These are phyloP conservation scores for Trichoderma sp. DNA, from an alignment of 2,329 filamentous ascomycete genomes.

Conservation along the genomic window DNA sequence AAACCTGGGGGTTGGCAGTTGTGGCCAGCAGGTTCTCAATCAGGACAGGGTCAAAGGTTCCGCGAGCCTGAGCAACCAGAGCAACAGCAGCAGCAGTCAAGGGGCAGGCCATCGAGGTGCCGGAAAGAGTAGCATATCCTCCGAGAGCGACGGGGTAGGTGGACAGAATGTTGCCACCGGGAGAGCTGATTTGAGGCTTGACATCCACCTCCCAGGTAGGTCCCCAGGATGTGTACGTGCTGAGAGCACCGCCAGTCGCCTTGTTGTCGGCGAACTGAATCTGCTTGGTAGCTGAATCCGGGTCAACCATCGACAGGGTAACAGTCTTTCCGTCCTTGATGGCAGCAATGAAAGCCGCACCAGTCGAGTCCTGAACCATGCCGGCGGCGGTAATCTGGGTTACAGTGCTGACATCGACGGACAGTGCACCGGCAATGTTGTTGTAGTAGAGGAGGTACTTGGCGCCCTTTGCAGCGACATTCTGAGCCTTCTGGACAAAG, in stretches of 20 bases:
- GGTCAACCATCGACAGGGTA: slow-evolving; percentile 46
- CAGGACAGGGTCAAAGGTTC: slow-evolving; percentile 51
- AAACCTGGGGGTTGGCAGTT: slow-evolving; percentile 51
- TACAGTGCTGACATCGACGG: slow-evolving; percentile 34
- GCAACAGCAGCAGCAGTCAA: slow-evolving; percentile 57
- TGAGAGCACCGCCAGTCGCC: slow-evolving; percentile 52
- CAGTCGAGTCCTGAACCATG: slow-evolving; percentile 45
- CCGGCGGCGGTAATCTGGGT: slow-evolving; percentile 39
- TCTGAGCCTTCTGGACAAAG: slow-evolving; percentile 55
- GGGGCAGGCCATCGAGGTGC: slow-evolving; percentile 63
- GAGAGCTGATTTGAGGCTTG: slow-evolving; percentile 58
- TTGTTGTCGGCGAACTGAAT: slow-evolving; percentile 38
- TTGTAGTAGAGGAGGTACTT: slow-evolving; percentile 65
- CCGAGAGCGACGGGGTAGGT: slow-evolving; percentile 52
- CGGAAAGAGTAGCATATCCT: slow-evolving; percentile 54
- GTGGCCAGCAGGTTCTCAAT: slow-evolving; percentile 53
- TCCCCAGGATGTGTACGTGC: slow-evolving; percentile 59
- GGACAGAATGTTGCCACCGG: slow-evolving; percentile 60
- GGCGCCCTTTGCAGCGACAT: slow-evolving; percentile 56
- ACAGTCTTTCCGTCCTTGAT: slow-evolving; percentile 48
- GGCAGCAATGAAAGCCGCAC: slow-evolving; percentile 45
- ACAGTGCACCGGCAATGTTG: slow-evolving; percentile 42
- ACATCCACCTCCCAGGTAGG: slow-evolving; percentile 60
- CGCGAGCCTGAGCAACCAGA: slow-evolving; percentile 53
- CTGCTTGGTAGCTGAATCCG: slow-evolving; percentile 34